Evolutionary conservation across 2,329 filamentous ascomycete species (phyloP), one percentile per base, ranked within the genome.

Genomic region (Pseudogymnoascus sp.): DNA sequence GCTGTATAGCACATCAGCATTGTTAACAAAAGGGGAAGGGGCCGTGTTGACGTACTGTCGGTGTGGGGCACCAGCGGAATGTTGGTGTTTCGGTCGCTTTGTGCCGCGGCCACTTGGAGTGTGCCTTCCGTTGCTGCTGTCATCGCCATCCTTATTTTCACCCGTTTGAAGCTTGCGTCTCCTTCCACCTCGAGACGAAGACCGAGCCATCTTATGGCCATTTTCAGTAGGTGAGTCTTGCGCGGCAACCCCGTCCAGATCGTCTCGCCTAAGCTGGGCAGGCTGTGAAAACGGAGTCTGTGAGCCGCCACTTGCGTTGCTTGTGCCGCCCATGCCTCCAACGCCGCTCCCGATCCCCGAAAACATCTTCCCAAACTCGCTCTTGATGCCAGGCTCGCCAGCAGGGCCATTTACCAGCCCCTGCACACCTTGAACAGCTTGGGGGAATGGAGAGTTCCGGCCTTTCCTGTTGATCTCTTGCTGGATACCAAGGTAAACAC

Each of bases 291-390:
- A 84, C 1, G 80, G 77, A 37, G 79, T 62, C 74, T 77, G 64
- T 75, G 78, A 33, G 82, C 78, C 64, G 78, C 82, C 66, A 78
- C 82, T 62, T 79, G 67, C 66, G 53, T 79, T 76, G 36, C 76
- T 75, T 35, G 78, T 75, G 12, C 74, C 74, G 43, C 75, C 76
- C 18, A 78, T 79, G 64, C 79, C 80, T 30, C 83, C 83, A 15
- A 87, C 78, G 36, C 86, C 86, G 71, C 84, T 86, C 14, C 86
- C 92, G 66, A 97, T 91, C n/a, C 93, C 93, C 15, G 90, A 91
- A 75, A 96, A 97, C 81, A 97, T 96, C 64, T 91, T 87, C 28
- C 92, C 92, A 71, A 97, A 92, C 72, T 97, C 93, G 71, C 87
- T 95, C 78, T 97, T 96, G 70, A 97, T 96, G 43, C 89, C 89